Evolutionary conservation across 148 eudicot genomes (phyloP), one percentile per base, ranked within the genome.

Genomic region (Dianthus caryophyllus): DNA sequence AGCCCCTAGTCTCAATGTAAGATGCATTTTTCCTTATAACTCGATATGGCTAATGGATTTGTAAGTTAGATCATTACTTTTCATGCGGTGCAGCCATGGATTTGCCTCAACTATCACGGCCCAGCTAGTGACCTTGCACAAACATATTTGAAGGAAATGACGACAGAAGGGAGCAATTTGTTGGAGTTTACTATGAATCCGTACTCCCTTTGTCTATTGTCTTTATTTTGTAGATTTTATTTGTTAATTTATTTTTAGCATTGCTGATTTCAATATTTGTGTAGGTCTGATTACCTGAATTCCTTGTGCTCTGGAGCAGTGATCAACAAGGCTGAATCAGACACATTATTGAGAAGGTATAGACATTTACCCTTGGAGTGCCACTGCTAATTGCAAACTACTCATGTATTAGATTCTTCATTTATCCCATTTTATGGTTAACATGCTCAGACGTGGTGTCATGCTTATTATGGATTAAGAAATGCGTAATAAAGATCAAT

Each of bases 231-330:
- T n/a, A 33, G 0, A n/a, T 62, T 62, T 7, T 61, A 20, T 25
- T 52, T 41, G 41, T 7, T 9, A 65, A 9, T 36, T n/a, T 51
- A 61, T 31, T 43, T 36, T 41, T 3, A 39, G 36, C 46, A 31
- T 71, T 16, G 36, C 61, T 62, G 48, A 71, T 13, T 31, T 56
- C 41, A 54, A 38, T 26, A 16, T 66, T 2, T 64, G 22, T 30
- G 25, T 73, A 81, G 99, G 86, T 65, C 29, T 70, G 84, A 90
- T 25, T 94, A 94, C 69, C 51, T 94, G 60, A 75, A 80, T 74
- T 86, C 87, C 69, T 70, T 94, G 77, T 94, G 97, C 73, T 96
- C 99, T 61, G 74, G 77, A 66, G 67, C 87, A 67, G 75, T 72
- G 65, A 76, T 67, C 67, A 79, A 71, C 72, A 70, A 68, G 78